Evolutionary conservation across 108 stramenopile species (phyloP).

Genomic region (Aureococcus anophagefferens): DNA sequence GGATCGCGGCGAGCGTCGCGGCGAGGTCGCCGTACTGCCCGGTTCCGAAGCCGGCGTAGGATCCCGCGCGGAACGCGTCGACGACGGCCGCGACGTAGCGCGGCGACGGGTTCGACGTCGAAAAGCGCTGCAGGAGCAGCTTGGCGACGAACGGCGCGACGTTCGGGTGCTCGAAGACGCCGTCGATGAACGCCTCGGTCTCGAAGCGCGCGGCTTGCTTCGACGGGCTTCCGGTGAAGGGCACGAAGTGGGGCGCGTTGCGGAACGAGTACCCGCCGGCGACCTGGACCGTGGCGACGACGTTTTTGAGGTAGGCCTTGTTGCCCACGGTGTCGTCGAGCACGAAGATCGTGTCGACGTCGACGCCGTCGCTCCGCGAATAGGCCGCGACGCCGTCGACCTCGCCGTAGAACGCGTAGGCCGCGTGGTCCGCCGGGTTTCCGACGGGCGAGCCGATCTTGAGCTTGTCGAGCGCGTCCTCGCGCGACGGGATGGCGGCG

Average conservation of each 20-base stretch:
- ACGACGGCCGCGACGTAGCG: conserved; percentile 39
- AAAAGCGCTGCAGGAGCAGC: conserved; percentile 51
- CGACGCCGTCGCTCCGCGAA: no score
- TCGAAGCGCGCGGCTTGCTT: conserved; percentile 51
- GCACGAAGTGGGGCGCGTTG: conserved; percentile 52
- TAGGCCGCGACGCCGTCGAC: no score
- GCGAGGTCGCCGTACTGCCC: conserved; percentile 51
- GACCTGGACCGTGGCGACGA: conserved; percentile 7
- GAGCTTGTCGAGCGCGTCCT: conserved; percentile 2
- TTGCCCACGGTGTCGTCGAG: neutral
- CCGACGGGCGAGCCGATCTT: neutral
- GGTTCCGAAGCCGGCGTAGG: conserved; percentile 33
- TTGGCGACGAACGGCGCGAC: conserved; percentile 51
- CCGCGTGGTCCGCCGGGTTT: neutral
- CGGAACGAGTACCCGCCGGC: conserved; percentile 35
- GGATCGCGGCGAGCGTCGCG: conserved; percentile 48
- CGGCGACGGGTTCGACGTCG: conserved; percentile 59
- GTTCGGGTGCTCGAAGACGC: conserved; percentile 46
- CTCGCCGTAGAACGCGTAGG: neutral
- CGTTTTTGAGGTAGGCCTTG: conserved; percentile 22
- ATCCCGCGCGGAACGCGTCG: conserved; percentile 41
- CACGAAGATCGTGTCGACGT: neutral
- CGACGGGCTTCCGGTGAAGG: conserved; percentile 28
- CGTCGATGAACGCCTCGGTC: conserved; percentile 59
- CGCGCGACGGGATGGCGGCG: neutral